Base-by-base conservation (phyloP, 2,329 filamentous ascomycete species). In the Neodidymelliopsis sp. region DNA sequence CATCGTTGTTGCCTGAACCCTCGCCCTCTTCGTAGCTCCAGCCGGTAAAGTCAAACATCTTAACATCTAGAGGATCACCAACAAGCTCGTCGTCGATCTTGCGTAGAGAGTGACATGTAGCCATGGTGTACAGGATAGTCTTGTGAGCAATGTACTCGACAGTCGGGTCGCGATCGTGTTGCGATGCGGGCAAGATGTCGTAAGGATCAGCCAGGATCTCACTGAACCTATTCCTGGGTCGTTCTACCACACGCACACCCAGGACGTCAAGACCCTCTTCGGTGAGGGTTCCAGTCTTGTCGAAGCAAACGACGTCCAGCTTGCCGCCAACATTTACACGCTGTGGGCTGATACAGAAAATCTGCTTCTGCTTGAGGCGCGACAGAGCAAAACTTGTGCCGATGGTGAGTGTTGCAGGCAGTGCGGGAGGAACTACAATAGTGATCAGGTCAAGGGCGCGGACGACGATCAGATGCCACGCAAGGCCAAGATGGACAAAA, bases 291-390 rank as follows among this genome's bases (percentile, higher is more conserved):
- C 94, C 94, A 0, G 94, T 99, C 76, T 99, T 99, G 75, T 99
- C 94, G 58, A 99, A 99, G 73, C 93, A 97, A 75, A 99, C 89
- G 9, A 97, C 84, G 67, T 99, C 94, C 4, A 99, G 77, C 73
- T 97, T 97, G 38, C 95, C 94, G 12, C 90, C 94, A 5, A 99
- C 91, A 65, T 97, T 99, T 47, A 99, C 93, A 63, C 94, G 84
- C 67, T 99, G 94, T 0, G 95, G 94, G 59, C 93, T 97, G 65
- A 97, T 99, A 67, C 94, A 99, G 68, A 96, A 99, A 27, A 99
- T 97, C 31, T 91, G 83, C 70, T 95, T 92, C 56, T 87, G 84
- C 74, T 91, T 96, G 22, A 99, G 79, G 19, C 94, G 85, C 9
- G 84, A 87, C 2, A 99, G 78, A 2, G 94, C 95, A 71, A 99